These are phyloP conservation scores for Chrysopogon serrulatus DNA, from an alignment of 176 grass and related monocot genomes.

Conservation along the genomic window DNA sequence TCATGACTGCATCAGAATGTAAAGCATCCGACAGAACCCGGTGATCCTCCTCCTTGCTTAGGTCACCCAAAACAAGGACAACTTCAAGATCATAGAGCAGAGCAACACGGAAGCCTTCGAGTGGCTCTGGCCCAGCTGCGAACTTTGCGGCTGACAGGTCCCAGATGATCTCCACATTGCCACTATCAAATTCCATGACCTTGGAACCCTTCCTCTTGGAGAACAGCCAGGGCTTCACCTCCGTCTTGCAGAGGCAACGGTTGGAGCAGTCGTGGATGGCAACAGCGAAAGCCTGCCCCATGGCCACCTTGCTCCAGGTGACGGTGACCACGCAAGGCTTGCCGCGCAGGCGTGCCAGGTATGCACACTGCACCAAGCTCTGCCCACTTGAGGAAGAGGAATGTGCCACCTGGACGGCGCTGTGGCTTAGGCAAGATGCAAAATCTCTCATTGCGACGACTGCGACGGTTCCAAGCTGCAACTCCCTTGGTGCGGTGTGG, in stretches of 20 bases:
- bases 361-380: slow-evolving; percentile 51
- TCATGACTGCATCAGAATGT: slow-evolving; percentile 24
- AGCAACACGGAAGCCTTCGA: slow-evolving; percentile 49
- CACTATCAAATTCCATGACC: slow-evolving; percentile 28
- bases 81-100: slow-evolving; percentile 44
- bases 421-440: slow-evolving; percentile 48
- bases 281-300: slow-evolving; percentile 38
- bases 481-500: background rate
- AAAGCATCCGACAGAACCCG: background rate
- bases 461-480: background rate
- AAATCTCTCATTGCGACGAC: slow-evolving; percentile 46
- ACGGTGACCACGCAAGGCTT: slow-evolving; percentile 36
- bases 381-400: slow-evolving; percentile 35
- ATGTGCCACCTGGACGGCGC: slow-evolving; percentile 40
- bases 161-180: slow-evolving; percentile 43
- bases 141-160: slow-evolving; percentile 53
- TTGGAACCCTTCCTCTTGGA: slow-evolving; percentile 53
- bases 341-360: slow-evolving; percentile 30
- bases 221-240: slow-evolving; percentile 59
- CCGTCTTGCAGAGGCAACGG: slow-evolving; percentile 46
- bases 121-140: slow-evolving; percentile 27
- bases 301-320: slow-evolving; percentile 52
- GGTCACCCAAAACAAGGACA: slow-evolving; percentile 42
- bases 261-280: slow-evolving; percentile 33
- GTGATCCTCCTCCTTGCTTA: background rate